A percentile compares a stretch with the other conserved stretches of the same genome.
Evolutionary conservation across 345 rosid genomes (phyloP).

Genomic region (Nasturtium officinale): DNA sequence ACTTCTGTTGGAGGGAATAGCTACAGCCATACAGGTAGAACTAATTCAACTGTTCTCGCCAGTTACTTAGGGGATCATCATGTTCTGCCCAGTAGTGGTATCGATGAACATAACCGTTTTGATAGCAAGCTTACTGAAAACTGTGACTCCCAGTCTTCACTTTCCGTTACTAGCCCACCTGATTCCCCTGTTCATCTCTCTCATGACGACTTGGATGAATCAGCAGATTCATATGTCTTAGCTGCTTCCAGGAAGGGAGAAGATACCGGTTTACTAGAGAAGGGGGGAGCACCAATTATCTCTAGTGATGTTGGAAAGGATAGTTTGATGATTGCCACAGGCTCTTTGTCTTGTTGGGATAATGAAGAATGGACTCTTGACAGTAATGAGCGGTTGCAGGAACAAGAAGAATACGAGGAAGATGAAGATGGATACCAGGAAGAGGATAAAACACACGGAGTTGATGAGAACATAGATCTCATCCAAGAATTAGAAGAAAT

Average conservation of each 20-base stretch:
- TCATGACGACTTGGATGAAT: conserved; percentile 94
- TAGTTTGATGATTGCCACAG: conserved; percentile 51
- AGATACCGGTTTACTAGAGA: conserved; percentile 46
- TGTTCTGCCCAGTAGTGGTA: conserved; percentile 45
- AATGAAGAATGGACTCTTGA: conserved; percentile 89
- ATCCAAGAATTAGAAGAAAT: conserved; percentile 59
- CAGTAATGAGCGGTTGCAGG: conserved; percentile 64
- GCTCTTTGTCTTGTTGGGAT: conserved; percentile 66
- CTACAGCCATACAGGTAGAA: conserved; percentile 50
- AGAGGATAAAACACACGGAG: conserved; percentile 78
- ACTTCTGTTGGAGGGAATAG: conserved; percentile 49
- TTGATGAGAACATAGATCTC: conserved; percentile 63
- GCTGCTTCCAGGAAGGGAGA: conserved; percentile 54
- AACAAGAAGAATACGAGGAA: conserved; percentile 95
- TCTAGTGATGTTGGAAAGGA: conserved; percentile 52
- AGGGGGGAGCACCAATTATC: conserved; percentile 48
- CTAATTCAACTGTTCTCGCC: conserved; percentile 49
- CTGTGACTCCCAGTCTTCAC: conserved; percentile 94
- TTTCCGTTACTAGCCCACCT: conserved; percentile 91
- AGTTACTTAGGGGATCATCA: conserved; percentile 51
- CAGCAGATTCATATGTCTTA: conserved; percentile 59
- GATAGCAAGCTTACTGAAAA: conserved; percentile 53
- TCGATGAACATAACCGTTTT: conserved; percentile 48
- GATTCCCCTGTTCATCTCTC: conserved; percentile 89
- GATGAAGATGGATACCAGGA: conserved; percentile 87